Evolutionary conservation across 177 flowering plant genomes (phyloP).

Genomic region (Vitis hybrid): DNA sequence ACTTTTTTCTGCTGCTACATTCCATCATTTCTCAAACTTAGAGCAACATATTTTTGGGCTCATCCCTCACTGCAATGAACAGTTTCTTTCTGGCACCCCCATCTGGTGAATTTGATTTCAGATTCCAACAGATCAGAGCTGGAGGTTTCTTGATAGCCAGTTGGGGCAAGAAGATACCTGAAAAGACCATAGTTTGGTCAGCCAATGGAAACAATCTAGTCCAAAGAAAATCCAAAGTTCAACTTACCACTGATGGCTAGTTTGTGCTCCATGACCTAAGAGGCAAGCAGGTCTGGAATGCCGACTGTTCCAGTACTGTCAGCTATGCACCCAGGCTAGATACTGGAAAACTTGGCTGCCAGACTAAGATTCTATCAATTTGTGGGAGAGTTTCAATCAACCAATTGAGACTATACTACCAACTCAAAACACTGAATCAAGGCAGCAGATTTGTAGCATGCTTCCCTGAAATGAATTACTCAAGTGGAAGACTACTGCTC

Average conservation of each 20-base stretch:
- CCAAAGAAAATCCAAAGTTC: slow-evolving; percentile 25
- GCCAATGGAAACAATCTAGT: slow-evolving; percentile 12
- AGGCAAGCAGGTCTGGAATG: slow-evolving; percentile 21
- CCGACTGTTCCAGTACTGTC: background rate
- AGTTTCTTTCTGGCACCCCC: slow-evolving; percentile 28
- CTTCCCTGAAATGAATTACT: slow-evolving; percentile 24
- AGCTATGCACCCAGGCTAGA: slow-evolving; percentile 16
- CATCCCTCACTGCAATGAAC: slow-evolving; percentile 6
- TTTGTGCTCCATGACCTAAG: slow-evolving; percentile 21
- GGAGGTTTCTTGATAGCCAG: slow-evolving; percentile 27
- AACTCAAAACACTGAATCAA: slow-evolving; percentile 15
- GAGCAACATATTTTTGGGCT: background rate
- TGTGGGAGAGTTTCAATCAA: slow-evolving; percentile 13
- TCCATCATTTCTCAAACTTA: too few relatives aligned
- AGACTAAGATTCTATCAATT: background rate
- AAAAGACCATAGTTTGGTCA: slow-evolving; percentile 34
- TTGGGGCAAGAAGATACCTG: slow-evolving; percentile 36
- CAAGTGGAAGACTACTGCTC: slow-evolving; percentile 38
- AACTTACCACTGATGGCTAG: slow-evolving; percentile 14
- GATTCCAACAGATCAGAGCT: slow-evolving; percentile 17
- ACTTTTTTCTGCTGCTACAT: too few relatives aligned
- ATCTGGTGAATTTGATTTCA: slow-evolving; percentile 35
- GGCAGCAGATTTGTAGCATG: slow-evolving; percentile 21
- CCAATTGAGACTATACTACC: slow-evolving; percentile 35
- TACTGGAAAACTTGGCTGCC: slow-evolving; percentile 20